phyloP scores from a whole-genome alignment of 257 asterid genomes.

The Scutellaria barbata region DNA sequence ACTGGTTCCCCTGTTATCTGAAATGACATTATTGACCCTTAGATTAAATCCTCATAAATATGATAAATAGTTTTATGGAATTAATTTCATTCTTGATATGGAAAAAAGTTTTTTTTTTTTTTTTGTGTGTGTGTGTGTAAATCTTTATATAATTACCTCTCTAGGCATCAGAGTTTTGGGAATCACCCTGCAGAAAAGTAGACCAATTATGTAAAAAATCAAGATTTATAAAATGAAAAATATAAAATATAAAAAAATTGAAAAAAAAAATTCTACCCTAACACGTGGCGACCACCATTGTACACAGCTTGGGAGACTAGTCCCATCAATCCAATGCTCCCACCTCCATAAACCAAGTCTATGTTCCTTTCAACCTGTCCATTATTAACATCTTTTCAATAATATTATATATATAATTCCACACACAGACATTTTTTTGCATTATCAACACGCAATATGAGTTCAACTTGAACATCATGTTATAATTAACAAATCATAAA shows the following conservation, averaged over 20 bases:
- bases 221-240: neutral
- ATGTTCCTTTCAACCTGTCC: slow-evolving; percentile 88
- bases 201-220: neutral
- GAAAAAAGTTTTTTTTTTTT: neutral
- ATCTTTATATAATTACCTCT: slow-evolving; percentile 58
- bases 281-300: slow-evolving; percentile 89
- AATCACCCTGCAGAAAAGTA: slow-evolving; percentile 67
- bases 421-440: neutral
- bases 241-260: neutral
- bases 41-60: neutral
- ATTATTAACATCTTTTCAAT: neutral
- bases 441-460: slow-evolving; percentile 41
- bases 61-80: neutral
- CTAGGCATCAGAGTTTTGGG: slow-evolving; percentile 92
- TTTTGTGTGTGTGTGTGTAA: too few relatives aligned
- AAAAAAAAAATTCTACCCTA: slow-evolving; percentile 53
- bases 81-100: neutral
- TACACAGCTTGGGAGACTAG: slow-evolving; percentile 80
- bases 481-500: neutral
- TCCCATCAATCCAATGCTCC: slow-evolving; percentile 91
- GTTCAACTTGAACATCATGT: slow-evolving; percentile 34
- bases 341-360: slow-evolving; percentile 91
- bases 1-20: slow-evolving; percentile 93
- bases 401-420: neutral
- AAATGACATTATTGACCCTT: slow-evolving; percentile 14